Conservation (phyloP, 75 land plant species). For the Cryptomeria japonica region DNA sequence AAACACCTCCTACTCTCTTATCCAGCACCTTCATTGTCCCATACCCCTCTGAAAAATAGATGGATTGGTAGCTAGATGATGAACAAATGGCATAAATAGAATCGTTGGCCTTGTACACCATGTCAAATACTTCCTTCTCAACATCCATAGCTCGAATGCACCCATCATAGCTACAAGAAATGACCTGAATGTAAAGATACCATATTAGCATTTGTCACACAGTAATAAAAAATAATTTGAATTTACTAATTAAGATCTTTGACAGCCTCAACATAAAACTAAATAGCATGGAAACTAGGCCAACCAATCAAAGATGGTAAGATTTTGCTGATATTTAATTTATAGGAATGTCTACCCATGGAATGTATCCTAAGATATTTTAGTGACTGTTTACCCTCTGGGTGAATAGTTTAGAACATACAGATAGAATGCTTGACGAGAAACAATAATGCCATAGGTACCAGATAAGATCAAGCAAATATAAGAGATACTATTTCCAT, state of each 20-base stretch:
- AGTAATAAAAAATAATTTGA: background rate
- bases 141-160: conserved; percentile 62
- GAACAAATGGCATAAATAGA: conserved; percentile 48
- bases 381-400: too few species aligned
- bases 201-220: background rate
- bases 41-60: conserved; percentile 53
- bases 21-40: conserved; percentile 61
- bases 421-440: too few species aligned
- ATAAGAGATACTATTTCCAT: too few species aligned
- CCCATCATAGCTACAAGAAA: conserved; percentile 79
- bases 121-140: conserved; percentile 62
- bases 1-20: conserved; percentile 32
- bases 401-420: too few species aligned
- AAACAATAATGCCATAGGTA: too few species aligned
- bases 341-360: background rate
- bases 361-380: background rate
- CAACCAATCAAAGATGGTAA: background rate
- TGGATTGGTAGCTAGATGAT: conserved; percentile 18
- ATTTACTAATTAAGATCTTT: background rate
- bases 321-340: background rate
- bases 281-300: background rate
- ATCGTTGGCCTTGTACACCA: conserved; percentile 35
- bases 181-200: conserved; percentile 41
- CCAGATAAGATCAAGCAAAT: too few species aligned
- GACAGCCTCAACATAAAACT: background rate